These are phyloP conservation scores for Apophysomyces ossiformis DNA, from an alignment of 371 early-diverging fungal species.

Conservation along the genomic window DNA sequence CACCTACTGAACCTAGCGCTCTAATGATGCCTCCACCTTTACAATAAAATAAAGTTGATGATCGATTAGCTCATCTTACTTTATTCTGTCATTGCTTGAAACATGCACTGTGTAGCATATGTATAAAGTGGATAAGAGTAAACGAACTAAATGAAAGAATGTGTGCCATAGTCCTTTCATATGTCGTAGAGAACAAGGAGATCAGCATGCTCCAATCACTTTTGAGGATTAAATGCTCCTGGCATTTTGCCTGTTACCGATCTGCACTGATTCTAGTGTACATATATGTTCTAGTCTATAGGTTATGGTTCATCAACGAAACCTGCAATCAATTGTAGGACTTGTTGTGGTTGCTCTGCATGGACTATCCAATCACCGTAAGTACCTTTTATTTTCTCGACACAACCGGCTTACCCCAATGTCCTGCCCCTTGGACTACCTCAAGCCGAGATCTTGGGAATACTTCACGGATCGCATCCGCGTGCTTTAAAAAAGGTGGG, in stretches of 20 bases:
- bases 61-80: neutral
- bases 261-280: no score
- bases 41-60: neutral
- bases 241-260: no score
- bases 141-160: no score
- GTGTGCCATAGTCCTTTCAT: no score
- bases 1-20: neutral
- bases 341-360: conserved; percentile 78
- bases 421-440: conserved; percentile 74
- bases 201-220: no score
- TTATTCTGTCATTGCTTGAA: neutral
- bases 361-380: conserved; percentile 61
- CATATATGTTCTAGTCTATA: neutral
- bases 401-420: conserved; percentile 77
- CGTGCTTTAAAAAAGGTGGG: conserved; percentile 42
- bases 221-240: no score
- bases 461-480: conserved; percentile 53
- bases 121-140: no score
- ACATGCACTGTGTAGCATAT: neutral
- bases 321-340: conserved; percentile 51
- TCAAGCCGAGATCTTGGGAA: conserved; percentile 72
- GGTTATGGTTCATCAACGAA: conserved; percentile 37
- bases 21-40: conserved; percentile 1
- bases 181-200: no score
- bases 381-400: neutral